These are phyloP conservation scores for Hypoxylon sp. DNA, from an alignment of 2,329 filamentous ascomycete genomes.

Conservation along the genomic window DNA sequence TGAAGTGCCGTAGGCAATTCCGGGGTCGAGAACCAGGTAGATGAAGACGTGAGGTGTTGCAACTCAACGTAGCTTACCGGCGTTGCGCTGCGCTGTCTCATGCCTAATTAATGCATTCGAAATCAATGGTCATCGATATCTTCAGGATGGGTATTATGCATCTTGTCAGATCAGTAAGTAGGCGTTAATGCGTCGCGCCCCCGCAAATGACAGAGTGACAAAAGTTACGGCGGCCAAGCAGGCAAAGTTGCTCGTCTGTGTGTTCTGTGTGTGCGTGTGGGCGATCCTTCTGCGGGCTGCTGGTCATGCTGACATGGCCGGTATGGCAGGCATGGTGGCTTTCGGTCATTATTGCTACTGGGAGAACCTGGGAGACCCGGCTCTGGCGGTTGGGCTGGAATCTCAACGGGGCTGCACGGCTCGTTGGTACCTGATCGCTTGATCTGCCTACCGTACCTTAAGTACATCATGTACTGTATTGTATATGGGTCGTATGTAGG, in stretches of 20 bases:
- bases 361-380: too few species aligned
- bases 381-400: slow-evolving; percentile 45
- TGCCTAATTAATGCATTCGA: slow-evolving; percentile 10
- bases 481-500: slow-evolving; percentile 12
- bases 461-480: slow-evolving; percentile 13
- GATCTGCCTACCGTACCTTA: slow-evolving; percentile 33
- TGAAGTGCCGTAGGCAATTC: slow-evolving; percentile 14
- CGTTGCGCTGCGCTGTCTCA: slow-evolving; percentile 18
- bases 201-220: slow-evolving; percentile 32
- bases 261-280: slow-evolving; percentile 41
- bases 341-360: slow-evolving; percentile 36
- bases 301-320: slow-evolving; percentile 43
- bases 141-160: neutral
- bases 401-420: slow-evolving; percentile 38
- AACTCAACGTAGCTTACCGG: slow-evolving; percentile 16
- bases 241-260: too few species aligned
- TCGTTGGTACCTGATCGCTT: slow-evolving; percentile 46
- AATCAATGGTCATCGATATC: neutral
- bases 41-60: slow-evolving; percentile 32
- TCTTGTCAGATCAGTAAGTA: slow-evolving; percentile 23
- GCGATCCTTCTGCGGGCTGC: slow-evolving; percentile 45
- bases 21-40: too few species aligned
- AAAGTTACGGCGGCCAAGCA: slow-evolving; percentile 23
- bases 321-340: slow-evolving; percentile 32
- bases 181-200: slow-evolving; percentile 31